Conservation (phyloP, 1,139 yeast genomes). For the Yamadazyma triangularis region DNA sequence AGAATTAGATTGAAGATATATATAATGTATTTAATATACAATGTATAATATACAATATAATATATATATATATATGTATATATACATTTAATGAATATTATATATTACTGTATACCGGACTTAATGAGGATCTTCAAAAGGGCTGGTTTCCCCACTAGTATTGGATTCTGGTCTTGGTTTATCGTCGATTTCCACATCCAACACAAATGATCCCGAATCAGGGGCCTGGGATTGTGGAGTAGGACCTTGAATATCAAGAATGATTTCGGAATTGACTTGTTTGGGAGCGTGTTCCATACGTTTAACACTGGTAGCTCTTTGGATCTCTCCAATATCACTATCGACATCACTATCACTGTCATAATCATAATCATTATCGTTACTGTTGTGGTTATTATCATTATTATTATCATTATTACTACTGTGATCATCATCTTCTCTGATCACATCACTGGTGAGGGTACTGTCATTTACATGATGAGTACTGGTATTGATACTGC, state of each 20-base stretch:
- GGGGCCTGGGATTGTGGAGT: constrained; percentile 7
- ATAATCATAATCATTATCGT: no score
- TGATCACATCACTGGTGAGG: constrained; percentile 34
- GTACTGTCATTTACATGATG: constrained; percentile 10
- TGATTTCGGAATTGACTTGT: constrained; percentile 4
- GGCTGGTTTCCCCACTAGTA: constrained; percentile 19
- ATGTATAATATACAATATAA: no score
- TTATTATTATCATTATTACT: no score
- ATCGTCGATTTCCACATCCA: constrained; percentile 33
- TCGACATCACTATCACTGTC: constrained; percentile 44
- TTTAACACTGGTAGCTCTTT: constrained; percentile 39
- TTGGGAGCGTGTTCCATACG: constrained; percentile 10
- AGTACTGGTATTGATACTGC: constrained; percentile 9
- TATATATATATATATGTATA: no score
- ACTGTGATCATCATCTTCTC: constrained; percentile 38
- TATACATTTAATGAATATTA: no score
- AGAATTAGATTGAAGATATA: no score
- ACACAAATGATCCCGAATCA: constrained; percentile 27
- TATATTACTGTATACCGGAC: no score
- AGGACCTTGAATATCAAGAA: constrained; percentile 1
- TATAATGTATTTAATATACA: no score
- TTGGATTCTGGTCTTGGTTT: constrained; percentile 12
- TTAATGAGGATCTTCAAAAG: constrained; percentile 35
- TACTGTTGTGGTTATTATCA: no score
- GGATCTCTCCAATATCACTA: constrained; percentile 45